phyloP scores from a whole-genome alignment of 495 filamentous ascomycete genomes.

The Hyaloscypha bicolor region DNA sequence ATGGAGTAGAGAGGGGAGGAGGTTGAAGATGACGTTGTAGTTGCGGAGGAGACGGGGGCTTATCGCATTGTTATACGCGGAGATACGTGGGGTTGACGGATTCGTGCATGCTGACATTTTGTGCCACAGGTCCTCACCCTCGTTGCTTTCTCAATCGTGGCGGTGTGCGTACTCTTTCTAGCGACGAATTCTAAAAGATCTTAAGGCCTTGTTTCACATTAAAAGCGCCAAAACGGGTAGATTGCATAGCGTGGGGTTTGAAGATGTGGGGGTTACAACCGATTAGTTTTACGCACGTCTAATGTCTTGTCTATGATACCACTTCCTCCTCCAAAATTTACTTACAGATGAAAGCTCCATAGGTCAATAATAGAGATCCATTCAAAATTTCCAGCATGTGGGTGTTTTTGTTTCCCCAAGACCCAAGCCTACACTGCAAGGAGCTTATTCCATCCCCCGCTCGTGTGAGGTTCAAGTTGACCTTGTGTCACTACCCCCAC shows the following conservation, averaged over 20 bases:
- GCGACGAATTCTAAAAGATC: conserved; percentile 33
- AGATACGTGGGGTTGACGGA: neutral
- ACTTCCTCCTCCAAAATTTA: neutral
- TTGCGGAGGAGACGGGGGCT: neutral
- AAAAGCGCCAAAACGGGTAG: neutral
- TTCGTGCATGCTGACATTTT: neutral
- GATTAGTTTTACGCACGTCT: neutral
- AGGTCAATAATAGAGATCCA: neutral
- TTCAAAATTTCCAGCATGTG: neutral
- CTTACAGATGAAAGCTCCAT: neutral
- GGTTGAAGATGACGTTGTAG: neutral
- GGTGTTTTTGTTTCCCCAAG: neutral
- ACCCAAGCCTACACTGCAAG: neutral
- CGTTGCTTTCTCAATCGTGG: conserved; percentile 79
- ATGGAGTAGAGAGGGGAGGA: neutral
- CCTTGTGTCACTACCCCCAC: too few relatives aligned
- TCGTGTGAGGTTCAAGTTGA: too few relatives aligned
- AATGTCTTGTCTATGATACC: neutral
- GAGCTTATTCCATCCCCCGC: neutral
- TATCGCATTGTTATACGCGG: neutral
- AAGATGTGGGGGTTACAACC: neutral
- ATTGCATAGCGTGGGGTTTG: conserved; percentile 19
- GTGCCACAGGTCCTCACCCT: conserved; percentile 63
- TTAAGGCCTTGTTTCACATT: conserved; percentile 3
- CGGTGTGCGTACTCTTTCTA: conserved; percentile 64